Percentiles rank a stretch among this genome's conserved stretches.
Conservation (phyloP, 345 rosid genomes). For the Lenwebbia sp. region DNA sequence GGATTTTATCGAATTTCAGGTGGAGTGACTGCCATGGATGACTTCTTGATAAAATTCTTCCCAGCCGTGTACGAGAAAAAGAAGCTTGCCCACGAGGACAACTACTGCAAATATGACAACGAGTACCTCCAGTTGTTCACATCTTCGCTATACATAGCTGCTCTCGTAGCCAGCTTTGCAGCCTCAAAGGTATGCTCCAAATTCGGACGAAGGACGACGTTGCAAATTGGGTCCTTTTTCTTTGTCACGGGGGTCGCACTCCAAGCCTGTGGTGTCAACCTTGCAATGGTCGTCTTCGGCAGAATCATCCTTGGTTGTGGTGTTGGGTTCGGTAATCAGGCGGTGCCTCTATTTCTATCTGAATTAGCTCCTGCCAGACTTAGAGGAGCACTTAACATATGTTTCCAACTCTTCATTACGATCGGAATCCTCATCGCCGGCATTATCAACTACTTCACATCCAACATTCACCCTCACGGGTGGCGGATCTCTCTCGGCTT, state of each 20-base stretch:
- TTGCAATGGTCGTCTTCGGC: conserved; percentile 12
- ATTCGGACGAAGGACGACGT: conserved; percentile 8
- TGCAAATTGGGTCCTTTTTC: conserved; percentile 5
- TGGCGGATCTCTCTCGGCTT: background rate
- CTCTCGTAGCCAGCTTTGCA: conserved; percentile 8
- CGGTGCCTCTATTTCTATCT: background rate
- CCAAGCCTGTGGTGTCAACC: background rate
- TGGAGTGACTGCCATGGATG: conserved; percentile 20
- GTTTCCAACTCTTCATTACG: background rate
- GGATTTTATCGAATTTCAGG: background rate
- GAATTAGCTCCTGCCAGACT: background rate
- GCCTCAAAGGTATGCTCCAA: conserved; percentile 7
- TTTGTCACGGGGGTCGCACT: background rate
- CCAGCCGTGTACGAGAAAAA: conserved; percentile 2
- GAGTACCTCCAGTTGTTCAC: conserved; percentile 17
- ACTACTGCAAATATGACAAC: conserved; percentile 18
- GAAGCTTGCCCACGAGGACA: conserved; percentile 6
- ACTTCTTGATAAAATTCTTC: conserved; percentile 15
- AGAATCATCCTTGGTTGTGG: conserved; percentile 15
- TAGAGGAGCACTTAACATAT: background rate
- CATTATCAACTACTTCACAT: background rate
- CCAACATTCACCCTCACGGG: background rate
- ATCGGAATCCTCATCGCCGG: background rate
- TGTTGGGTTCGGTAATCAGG: conserved; percentile 14
- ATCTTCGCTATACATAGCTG: conserved; percentile 12